phyloP scores from a whole-genome alignment of 768 basidiomycete genomes.

The Hortiboletus flavorubellus region DNA sequence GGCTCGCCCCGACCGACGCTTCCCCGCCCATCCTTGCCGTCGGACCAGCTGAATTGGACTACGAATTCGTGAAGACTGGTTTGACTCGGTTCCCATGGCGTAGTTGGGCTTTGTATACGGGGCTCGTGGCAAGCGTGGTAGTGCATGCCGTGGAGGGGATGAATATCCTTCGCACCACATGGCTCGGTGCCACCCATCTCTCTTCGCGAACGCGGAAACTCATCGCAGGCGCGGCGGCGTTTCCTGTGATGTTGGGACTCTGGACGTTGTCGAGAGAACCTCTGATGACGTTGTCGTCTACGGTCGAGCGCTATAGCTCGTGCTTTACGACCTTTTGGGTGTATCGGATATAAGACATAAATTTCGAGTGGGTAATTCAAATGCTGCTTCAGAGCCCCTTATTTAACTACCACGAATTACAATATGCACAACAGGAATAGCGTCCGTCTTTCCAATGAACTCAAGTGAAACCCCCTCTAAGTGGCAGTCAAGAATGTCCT shows the following conservation, averaged over 20 bases:
- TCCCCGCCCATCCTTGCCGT: conserved; percentile 42
- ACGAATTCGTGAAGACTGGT: conserved; percentile 76
- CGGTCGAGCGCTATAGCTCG: conserved; percentile 48
- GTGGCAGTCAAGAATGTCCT: not conserved
- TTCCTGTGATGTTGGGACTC: conserved; percentile 58
- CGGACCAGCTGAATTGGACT: conserved; percentile 76
- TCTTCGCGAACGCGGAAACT: conserved; percentile 25
- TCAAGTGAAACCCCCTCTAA: not conserved
- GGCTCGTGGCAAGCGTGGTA: conserved; percentile 52
- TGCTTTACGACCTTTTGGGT: conserved; percentile 44
- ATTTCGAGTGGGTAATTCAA: not conserved
- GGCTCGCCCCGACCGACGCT: conserved; percentile 47
- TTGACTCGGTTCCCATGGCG: conserved; percentile 58
- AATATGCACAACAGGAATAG: not conserved
- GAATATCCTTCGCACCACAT: conserved; percentile 49
- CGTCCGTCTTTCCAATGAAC: not conserved
- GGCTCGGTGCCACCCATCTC: conserved; percentile 23
- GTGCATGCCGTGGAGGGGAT: conserved; percentile 65
- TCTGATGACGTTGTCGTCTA: conserved; percentile 50
- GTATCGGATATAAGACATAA: conserved; percentile 41
- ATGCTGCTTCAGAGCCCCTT: not conserved
- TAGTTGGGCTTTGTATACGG: conserved; percentile 61
- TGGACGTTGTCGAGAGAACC: conserved; percentile 55
- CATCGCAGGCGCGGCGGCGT: conserved; percentile 34
- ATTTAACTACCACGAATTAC: not conserved